Evolutionary conservation across 2,329 filamentous ascomycete genomes (phyloP), one percentile per base, ranked within the genome.

Genomic region (Penicillium sp.): DNA sequence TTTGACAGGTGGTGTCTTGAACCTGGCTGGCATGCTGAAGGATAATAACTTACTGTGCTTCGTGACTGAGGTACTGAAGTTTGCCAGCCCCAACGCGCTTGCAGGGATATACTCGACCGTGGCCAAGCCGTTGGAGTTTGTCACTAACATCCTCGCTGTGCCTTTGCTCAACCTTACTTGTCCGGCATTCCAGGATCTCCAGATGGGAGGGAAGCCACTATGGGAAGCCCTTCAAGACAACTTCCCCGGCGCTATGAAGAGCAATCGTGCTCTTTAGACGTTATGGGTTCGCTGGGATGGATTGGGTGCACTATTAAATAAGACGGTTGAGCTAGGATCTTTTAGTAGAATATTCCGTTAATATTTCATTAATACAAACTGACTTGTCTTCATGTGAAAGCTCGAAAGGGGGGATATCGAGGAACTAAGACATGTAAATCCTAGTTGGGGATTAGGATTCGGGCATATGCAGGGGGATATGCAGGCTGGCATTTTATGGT

Each of bases 21-120:
- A 75, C 61, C 34, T 63, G 31, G 60, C 64, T 7, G 68, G 69
- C 32, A 59, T 77, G 3, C 42, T 77, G 8, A 65, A 78, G 50
- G 69, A 65, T n/a, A 73, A 74, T 55, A 76, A 76, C 42, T 63
- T 76, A 2, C 52, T 72, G 10, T 78, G 75, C 58, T 74, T 77
- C 38, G 65, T 69, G 6, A 68, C 71, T 25, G 67, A 75, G 52
- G 59, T 71, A 10, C 52, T 72, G 35, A 69, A 72, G 46, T 63
- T 65, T 6, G 62, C 66, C 29, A 67, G 68, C 29, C 73, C 72
- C 9, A 66, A 71, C 50, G 59, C 67, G 1, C 58, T 75, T 21
- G 57, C 63, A 13, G 63, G 62, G 2, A 21, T 74, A 10, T 71
- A 67, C 48, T 54, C 60, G 46, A 68, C 69, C 0, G 45, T 72